A percentile compares a stretch with the other conserved stretches of the same genome.
These are phyloP conservation scores for Crithidia mellificae DNA, from an alignment of 208 protist genomes.

Conservation along the genomic window DNA sequence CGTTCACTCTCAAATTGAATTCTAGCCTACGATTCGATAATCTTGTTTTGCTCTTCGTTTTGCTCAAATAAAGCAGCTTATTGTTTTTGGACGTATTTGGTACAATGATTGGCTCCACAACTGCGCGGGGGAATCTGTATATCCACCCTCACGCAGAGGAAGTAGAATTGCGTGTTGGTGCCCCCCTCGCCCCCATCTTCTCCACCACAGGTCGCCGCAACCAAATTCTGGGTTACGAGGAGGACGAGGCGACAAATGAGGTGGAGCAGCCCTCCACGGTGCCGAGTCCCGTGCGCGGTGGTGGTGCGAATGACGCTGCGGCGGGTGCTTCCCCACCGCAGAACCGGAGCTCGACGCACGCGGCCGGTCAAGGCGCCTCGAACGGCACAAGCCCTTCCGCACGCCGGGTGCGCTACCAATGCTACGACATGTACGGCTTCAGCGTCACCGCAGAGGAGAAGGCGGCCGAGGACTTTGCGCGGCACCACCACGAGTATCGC, in stretches of 20 bases:
- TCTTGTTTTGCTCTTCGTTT: background rate
- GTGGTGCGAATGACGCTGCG: background rate
- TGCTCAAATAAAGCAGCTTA: too few relatives aligned
- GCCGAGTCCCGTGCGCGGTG: constrained; percentile 2
- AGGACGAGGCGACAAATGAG: background rate
- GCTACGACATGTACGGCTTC: constrained; percentile 78
- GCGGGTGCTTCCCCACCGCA: background rate
- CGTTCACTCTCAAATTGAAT: too few relatives aligned
- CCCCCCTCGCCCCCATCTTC: constrained; percentile 17
- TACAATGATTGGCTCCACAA: background rate
- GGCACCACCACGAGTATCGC: constrained; percentile 16
- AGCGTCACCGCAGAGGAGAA: constrained; percentile 67
- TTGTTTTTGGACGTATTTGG: background rate
- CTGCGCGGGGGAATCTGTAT: background rate
- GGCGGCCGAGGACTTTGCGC: constrained; percentile 50
- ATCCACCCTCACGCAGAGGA: constrained; percentile 47
- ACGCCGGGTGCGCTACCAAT: constrained; percentile 11
- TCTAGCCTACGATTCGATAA: too few relatives aligned
- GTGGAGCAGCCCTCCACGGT: constrained; percentile 16
- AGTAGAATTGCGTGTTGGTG: constrained; percentile 34
- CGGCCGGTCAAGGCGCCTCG: background rate
- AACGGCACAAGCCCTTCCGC: background rate
- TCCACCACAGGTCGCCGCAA: constrained; percentile 47
- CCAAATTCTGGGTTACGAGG: background rate
- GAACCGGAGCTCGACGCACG: too few relatives aligned